A percentile compares a stretch with the other conserved stretches of the same genome.
These are phyloP conservation scores for Candida sithepensis DNA, from an alignment of 805 yeast species.

Conservation along the genomic window DNA sequence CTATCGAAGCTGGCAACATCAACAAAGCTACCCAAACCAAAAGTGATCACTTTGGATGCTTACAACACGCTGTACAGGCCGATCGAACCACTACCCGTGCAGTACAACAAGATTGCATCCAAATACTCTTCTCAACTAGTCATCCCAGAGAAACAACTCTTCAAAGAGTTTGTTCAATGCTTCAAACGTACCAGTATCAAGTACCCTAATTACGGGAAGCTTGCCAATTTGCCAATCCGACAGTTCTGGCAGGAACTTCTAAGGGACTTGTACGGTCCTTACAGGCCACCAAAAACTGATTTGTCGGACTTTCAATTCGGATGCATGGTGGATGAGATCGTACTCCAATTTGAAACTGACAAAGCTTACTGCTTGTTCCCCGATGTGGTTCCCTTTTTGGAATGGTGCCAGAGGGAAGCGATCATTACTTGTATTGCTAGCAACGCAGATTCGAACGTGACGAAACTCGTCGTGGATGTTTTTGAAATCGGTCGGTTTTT, in stretches of 20 bases:
- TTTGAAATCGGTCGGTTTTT: slow-evolving; percentile 44
- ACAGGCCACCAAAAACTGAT: not conserved
- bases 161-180: slow-evolving; percentile 26
- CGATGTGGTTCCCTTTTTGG: slow-evolving; percentile 49
- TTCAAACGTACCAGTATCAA: slow-evolving; percentile 34
- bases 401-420: slow-evolving; percentile 28
- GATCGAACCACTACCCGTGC: slow-evolving; percentile 46
- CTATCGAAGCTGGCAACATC: not conserved
- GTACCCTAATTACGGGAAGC: slow-evolving; percentile 65
- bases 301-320: slow-evolving; percentile 7
- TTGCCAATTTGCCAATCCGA: slow-evolving; percentile 27
- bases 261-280: slow-evolving; percentile 7
- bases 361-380: slow-evolving; percentile 51
- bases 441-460: slow-evolving; percentile 61
- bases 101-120: slow-evolving; percentile 47
- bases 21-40: slow-evolving; percentile 28
- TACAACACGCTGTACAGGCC: slow-evolving; percentile 66
- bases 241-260: slow-evolving; percentile 60
- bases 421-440: slow-evolving; percentile 43
- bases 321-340: slow-evolving; percentile 40
- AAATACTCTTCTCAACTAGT: slow-evolving; percentile 38
- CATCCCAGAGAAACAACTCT: slow-evolving; percentile 20
- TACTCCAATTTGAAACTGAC: slow-evolving; percentile 44
- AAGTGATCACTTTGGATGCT: slow-evolving; percentile 60
- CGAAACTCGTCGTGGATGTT: slow-evolving; percentile 38